Evolutionary conservation across 306 rosid species (phyloP), one percentile per base, ranked within the genome.

Genomic region (Coriaria nepalensis): DNA sequence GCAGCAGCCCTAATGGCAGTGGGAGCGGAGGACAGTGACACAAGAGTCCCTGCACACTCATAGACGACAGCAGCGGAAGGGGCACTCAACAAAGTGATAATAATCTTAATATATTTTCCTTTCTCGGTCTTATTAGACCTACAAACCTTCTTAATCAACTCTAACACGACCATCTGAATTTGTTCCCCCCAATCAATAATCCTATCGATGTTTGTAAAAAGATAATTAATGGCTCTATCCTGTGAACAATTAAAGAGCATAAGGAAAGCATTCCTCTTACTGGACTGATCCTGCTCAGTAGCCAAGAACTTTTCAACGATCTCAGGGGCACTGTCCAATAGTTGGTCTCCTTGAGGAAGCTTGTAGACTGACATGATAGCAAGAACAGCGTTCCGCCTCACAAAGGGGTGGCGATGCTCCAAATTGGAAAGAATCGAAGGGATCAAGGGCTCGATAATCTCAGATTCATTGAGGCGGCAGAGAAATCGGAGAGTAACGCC

Each of bases 1-100:
- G 98, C 93, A 0, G 98, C 98, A 2, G 93, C 98, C 4, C 86
- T 57, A 52, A 92, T 83, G 2, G 98, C 98, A 0, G 98, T 92
- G 0, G 94, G 96, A 0, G 98, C 98, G 0, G 96, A 86, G 4
- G 96, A 85, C 9, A 85, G 67, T 0, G 98, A 85, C 15, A 92
- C 96, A 4, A 92, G 96, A 0, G 98, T 92, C 4, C 92, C 51
- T 0, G 98, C 98, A 53, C 96, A 92, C 56, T 92, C 98, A 37
- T 92, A 92, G 42, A 79, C 55, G 35, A 92, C 98, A 1, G 98
- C 96, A 44, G 88, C 71, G 1, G 98, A 92, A 6, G 75, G 74
- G 2, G 77, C 85, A 70, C 55, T 80, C 58, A 82, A 49, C 63
- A 92, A 61, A 0, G 93, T 53, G 5, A 85, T 85, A 38, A 92